Base-by-base conservation (phyloP, 140 eudicot genomes). In the Senecio squalidus region DNA sequence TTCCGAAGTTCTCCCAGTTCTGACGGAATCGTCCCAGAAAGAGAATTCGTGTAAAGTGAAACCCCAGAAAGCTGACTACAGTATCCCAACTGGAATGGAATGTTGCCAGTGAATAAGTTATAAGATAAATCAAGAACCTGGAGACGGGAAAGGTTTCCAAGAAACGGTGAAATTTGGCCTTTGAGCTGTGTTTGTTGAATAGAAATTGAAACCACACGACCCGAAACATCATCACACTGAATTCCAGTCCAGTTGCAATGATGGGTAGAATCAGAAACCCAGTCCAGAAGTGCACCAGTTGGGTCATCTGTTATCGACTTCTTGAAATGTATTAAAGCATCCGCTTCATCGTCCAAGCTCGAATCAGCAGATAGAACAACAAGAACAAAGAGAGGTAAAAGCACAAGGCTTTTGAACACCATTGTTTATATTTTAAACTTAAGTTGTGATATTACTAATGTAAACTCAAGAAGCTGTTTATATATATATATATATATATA, bases 201-300 rank as follows among this genome's bases (percentile, higher is more conserved):
- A 3, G 91, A 76, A 68, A 91, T 76, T 0, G 85, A 68, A 20
- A 91, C 4, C 22, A 91, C 80, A 14, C 48, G 66, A n/a, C 26
- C 15, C 1, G 83, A 65, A 4, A 65, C 24, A 6, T 78, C 50
- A 43, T 83, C 74, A 15, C 97, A 89, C 7, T 60, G 34, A 22
- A 91, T 74, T 52, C 95, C 98, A 20, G 94, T 49, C 98, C 98
- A 86, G 79, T 86, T 86, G 80, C 98, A 91, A 45, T 86, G 85
- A 36, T 63, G 85, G 16, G 8, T 17, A n/a, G 55, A 48, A 23
- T 2, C 2, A 6, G 18, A 21, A 59, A 23, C 70, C 98, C 98
- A 91, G 30, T 76, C 80, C 26, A 27, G 58, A 5, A 91, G 82
- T 49, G 82, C 83, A 26, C 78, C 82, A 10, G 62, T 48, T 5